Conservation (phyloP, 1,284 basidiomycete species). For the Rhodotorula sp. region DNA sequence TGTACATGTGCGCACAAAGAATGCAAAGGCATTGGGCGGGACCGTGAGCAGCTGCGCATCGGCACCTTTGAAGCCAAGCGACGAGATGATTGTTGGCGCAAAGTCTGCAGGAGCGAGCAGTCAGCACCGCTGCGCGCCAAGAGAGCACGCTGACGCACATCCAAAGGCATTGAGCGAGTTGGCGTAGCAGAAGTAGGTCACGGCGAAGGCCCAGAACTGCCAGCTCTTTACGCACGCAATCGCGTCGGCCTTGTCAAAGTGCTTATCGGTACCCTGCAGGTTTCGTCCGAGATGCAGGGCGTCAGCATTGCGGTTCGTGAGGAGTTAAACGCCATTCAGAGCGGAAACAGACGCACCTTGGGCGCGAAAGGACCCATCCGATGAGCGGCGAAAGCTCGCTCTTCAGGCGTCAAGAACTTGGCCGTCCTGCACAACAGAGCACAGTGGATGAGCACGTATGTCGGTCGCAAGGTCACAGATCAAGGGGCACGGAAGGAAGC, state of each 20-base stretch:
- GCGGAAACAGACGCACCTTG: background rate
- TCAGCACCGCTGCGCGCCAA: constrained; percentile 26
- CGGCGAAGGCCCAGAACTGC: constrained; percentile 47
- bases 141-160: constrained; percentile 3
- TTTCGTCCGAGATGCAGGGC: too few relatives aligned
- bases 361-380: constrained; percentile 31
- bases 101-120: constrained; percentile 27
- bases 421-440: constrained; percentile 47
- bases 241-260: constrained; percentile 44
- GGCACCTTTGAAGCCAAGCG: constrained; percentile 34
- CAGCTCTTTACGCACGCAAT: constrained; percentile 41
- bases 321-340: background rate
- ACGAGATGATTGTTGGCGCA: constrained; percentile 20
- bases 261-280: constrained; percentile 43
- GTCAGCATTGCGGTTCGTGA: background rate
- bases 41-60: constrained; percentile 33
- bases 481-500: background rate
- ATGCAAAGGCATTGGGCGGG: constrained; percentile 29
- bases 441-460: background rate
- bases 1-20: constrained; percentile 5
- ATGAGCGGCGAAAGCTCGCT: constrained; percentile 48
- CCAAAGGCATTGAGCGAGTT: constrained; percentile 23
- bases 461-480: background rate
- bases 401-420: constrained; percentile 51
- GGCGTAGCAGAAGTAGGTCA: constrained; percentile 18